Percentiles rank a stretch among this genome's conserved stretches.
Evolutionary conservation across 495 filamentous ascomycete species (phyloP).

Genomic region (Pyrenula aspistea): DNA sequence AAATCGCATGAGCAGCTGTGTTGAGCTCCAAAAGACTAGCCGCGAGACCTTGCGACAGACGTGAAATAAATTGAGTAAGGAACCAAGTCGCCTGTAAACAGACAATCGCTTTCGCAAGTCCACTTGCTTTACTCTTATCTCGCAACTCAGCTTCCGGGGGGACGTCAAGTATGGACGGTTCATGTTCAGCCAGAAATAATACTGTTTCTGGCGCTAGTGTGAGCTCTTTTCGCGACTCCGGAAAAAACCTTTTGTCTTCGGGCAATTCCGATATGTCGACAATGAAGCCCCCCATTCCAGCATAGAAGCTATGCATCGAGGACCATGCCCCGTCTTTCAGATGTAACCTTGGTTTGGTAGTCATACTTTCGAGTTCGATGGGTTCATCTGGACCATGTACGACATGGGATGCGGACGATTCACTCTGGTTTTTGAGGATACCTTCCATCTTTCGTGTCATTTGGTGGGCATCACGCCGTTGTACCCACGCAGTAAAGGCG

Average conservation of each 20-base stretch:
- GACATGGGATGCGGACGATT: no score
- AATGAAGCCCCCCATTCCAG: conserved; percentile 18
- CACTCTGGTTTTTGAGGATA: no score
- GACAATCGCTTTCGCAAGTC: conserved; percentile 16
- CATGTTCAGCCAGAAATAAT: neutral
- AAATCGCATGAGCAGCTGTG: conserved; percentile 19
- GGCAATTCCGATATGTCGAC: conserved; percentile 5
- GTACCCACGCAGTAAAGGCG: conserved; percentile 5
- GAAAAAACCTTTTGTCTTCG: conserved; percentile 5
- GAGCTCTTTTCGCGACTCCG: neutral
- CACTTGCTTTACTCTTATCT: conserved; percentile 21
- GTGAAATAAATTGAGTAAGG: conserved; percentile 11
- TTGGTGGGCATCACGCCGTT: neutral
- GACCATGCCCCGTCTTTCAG: conserved; percentile 13
- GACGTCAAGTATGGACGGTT: conserved; percentile 9
- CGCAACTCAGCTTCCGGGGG: conserved; percentile 7
- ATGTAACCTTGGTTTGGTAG: no score
- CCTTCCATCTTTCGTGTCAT: neutral
- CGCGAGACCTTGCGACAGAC: conserved; percentile 7
- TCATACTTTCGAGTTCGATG: no score
- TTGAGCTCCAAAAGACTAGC: conserved; percentile 20
- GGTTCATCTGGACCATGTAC: no score
- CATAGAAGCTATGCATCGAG: conserved; percentile 15
- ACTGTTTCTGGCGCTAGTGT: conserved; percentile 9
- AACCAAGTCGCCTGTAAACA: conserved; percentile 22